Evolutionary conservation across 345 rosid species (phyloP), one percentile per base, ranked within the genome.

Genomic region (Combretum micranthum): DNA sequence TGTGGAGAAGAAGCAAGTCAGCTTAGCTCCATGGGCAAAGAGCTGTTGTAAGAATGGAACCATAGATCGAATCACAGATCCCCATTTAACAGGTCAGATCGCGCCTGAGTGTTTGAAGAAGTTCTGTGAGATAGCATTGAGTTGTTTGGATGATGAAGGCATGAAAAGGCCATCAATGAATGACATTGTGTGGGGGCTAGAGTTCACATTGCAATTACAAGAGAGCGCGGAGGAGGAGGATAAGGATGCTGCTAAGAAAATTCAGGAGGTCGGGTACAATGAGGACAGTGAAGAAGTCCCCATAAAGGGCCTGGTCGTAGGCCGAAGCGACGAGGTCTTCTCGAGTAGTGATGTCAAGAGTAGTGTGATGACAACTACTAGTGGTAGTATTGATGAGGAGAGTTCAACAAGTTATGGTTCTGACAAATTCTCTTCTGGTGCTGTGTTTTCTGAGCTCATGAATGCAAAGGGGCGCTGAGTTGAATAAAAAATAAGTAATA

Each of bases 401-500:
- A 57, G 72, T 48, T 19, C 42, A 15, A 52, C 14, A 1, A 53
- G 47, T 19, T 2, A 13, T 3, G 62, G 52, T 49, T 42, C 59
- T 0, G 65, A 64, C 22, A 50, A 44, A 37, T 4, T 60, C 11
- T 17, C 15, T 2, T 53, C 72, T 11, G 59, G 45, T 12, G 20
- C 32, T 26, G 76, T 75, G 12, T 79, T 75, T 65, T 68, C 72
- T 0, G 76, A 79, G 47, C 54, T 72, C 44, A 20, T 25, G 60
- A 55, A 65, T n/a, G 56, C 59, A 13, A 63, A 23, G 9, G 80
- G 64, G n/a, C 54, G 81, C 45, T 77, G 50, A 59, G 42, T 32
- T 32, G 39, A 7, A 32, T 32, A 9, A 7, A 11, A 32, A 32
- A 1, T 7, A 7, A 5, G 39, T 32, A 32, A 32, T 7, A 4